Conservation (phyloP, 176 grass and related monocot genomes). For the Tillandsia fasciculata region DNA sequence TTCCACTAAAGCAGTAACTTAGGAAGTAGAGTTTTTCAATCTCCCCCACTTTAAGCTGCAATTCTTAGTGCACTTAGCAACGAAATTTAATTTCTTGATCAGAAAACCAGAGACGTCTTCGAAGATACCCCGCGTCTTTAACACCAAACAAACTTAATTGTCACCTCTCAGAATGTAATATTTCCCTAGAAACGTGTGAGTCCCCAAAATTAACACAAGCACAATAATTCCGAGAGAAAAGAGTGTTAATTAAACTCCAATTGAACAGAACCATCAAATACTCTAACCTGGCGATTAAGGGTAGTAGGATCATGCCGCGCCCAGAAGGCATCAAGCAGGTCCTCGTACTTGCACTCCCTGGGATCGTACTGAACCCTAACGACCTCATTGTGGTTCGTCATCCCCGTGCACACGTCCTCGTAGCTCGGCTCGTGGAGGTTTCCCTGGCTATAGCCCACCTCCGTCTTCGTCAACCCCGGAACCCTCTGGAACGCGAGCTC, state of each 20-base stretch:
- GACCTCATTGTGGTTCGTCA: conserved; percentile 78
- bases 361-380: conserved; percentile 84
- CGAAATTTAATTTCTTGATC: neutral
- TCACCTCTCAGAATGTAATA: too few relatives aligned
- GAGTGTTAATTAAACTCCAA: too few relatives aligned
- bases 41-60: neutral
- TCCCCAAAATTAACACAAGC: too few relatives aligned
- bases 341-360: conserved; percentile 62
- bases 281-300: conserved; percentile 77
- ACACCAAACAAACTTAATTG: too few relatives aligned
- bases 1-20: too few relatives aligned
- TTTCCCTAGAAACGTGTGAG: too few relatives aligned
- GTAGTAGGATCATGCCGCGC: conserved; percentile 77
- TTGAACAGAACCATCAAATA: neutral
- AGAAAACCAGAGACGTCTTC: neutral
- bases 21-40: neutral
- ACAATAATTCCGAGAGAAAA: too few relatives aligned
- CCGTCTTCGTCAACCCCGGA: conserved; percentile 71
- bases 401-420: conserved; percentile 88
- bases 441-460: conserved; percentile 94
- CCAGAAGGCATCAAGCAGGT: conserved; percentile 76
- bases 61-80: neutral
- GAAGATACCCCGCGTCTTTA: too few relatives aligned
- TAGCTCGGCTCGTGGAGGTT: conserved; percentile 68
- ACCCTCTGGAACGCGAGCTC: conserved; percentile 91